A percentile compares a stretch with the other conserved stretches of the same genome.
These are phyloP conservation scores for Ormosia emarginata DNA, from an alignment of 306 rosid genomes.

Conservation along the genomic window DNA sequence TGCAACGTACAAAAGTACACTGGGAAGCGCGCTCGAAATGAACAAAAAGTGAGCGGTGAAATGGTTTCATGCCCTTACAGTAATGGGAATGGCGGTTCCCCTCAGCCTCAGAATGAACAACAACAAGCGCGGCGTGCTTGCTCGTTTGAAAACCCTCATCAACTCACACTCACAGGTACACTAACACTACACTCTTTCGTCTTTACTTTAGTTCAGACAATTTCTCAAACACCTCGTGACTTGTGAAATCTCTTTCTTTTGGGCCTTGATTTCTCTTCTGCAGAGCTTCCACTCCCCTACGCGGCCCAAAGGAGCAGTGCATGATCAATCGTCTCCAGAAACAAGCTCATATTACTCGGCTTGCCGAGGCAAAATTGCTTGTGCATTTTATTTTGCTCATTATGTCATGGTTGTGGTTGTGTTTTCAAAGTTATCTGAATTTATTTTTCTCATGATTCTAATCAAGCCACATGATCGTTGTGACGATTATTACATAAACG, in stretches of 20 bases:
- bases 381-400: neutral
- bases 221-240: constrained; percentile 37
- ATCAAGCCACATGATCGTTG: neutral
- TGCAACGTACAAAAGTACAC: neutral
- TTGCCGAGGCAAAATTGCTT: constrained; percentile 12
- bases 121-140: constrained; percentile 25
- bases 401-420: neutral
- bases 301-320: neutral
- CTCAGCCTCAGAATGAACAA: constrained; percentile 19
- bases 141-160: constrained; percentile 18
- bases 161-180: constrained; percentile 18
- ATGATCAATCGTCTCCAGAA: neutral
- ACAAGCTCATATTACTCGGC: neutral
- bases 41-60: neutral
- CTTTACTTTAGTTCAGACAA: constrained; percentile 20
- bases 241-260: neutral
- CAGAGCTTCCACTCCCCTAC: constrained; percentile 19
- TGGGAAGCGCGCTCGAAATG: neutral
- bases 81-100: neutral
- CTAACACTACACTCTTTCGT: neutral
- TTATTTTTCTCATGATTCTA: neutral
- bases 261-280: neutral
- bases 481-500: neutral
- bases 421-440: neutral
- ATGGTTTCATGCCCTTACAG: neutral